Conservation (phyloP, 2,329 filamentous ascomycete species). For the Emericellopsis cladophorae region DNA sequence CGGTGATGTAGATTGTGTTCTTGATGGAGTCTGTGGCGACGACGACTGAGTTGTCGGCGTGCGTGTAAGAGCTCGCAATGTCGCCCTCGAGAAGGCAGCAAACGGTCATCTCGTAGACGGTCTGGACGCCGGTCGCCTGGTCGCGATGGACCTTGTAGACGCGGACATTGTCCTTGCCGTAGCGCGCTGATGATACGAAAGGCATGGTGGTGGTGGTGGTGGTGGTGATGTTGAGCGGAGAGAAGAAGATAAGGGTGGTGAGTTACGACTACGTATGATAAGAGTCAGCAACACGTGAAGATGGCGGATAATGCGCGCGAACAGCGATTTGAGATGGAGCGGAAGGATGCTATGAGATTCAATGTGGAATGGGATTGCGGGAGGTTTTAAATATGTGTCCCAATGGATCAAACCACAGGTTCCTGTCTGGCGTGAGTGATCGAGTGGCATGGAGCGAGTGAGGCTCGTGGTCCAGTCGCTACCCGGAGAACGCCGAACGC, state of each 20-base stretch:
- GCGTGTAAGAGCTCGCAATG: conserved; percentile 81
- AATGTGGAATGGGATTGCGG: background rate
- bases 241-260: background rate
- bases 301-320: background rate
- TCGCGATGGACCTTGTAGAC: conserved; percentile 89
- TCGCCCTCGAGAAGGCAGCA: conserved; percentile 86
- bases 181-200: conserved; percentile 51
- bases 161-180: conserved; percentile 96
- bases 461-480: too few species aligned
- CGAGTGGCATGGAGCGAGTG: too few species aligned
- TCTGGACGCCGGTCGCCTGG: conserved; percentile 62
- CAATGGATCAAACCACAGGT: too few species aligned
- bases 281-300: background rate
- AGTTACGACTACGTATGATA: background rate
- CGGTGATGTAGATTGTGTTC: conserved; percentile 91
- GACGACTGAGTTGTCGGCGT: conserved; percentile 86
- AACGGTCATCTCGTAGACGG: conserved; percentile 89
- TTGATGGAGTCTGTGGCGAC: conserved; percentile 98
- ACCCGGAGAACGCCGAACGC: too few species aligned
- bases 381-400: too few species aligned
- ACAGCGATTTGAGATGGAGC: background rate
- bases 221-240: background rate
- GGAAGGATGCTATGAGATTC: background rate
- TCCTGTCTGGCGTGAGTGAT: too few species aligned
- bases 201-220: conserved; percentile 28